These are phyloP conservation scores for Cyberlindnera maclurae DNA, from an alignment of 805 yeast species.

Conservation along the genomic window DNA sequence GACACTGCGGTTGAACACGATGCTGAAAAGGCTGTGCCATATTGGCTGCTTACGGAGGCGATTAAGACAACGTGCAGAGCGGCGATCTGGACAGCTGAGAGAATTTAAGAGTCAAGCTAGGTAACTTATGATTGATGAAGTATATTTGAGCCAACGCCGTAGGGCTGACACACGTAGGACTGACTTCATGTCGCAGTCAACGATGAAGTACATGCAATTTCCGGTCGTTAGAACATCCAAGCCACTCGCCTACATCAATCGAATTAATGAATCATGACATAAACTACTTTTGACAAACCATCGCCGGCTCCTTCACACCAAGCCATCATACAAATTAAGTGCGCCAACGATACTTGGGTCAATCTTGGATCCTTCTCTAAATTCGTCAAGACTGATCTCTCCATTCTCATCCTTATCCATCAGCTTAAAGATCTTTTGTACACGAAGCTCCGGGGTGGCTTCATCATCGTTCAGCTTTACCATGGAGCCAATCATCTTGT, in stretches of 20 bases:
- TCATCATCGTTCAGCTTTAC: slow-evolving; percentile 85
- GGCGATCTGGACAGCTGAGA: slow-evolving; percentile 91
- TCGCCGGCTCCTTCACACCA: slow-evolving; percentile 39
- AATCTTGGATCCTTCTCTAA: slow-evolving; percentile 68
- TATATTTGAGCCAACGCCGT: too few species aligned
- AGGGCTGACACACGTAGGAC: too few species aligned
- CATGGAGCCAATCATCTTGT: slow-evolving; percentile 94
- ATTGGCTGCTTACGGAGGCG: slow-evolving; percentile 78
- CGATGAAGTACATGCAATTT: too few species aligned
- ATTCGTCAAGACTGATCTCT: slow-evolving; percentile 74
- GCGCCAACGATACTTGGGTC: slow-evolving; percentile 76
- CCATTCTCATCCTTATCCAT: slow-evolving; percentile 68
- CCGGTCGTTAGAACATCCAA: too few species aligned
- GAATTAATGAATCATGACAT: too few species aligned
- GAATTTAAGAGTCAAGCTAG: slow-evolving; percentile 37
- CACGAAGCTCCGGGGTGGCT: slow-evolving; percentile 83
- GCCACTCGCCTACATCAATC: too few species aligned
- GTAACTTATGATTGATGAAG: too few species aligned
- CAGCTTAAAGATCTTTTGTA: slow-evolving; percentile 67
- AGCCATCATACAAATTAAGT: slow-evolving; percentile 70
- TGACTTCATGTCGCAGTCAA: too few species aligned
- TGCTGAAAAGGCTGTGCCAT: slow-evolving; percentile 90
- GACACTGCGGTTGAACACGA: slow-evolving; percentile 91
- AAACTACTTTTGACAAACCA: not conserved
- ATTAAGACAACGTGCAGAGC: slow-evolving; percentile 75